phyloP scores from a whole-genome alignment of 805 yeast species.

The Saccharomyces eubayanus region DNA sequence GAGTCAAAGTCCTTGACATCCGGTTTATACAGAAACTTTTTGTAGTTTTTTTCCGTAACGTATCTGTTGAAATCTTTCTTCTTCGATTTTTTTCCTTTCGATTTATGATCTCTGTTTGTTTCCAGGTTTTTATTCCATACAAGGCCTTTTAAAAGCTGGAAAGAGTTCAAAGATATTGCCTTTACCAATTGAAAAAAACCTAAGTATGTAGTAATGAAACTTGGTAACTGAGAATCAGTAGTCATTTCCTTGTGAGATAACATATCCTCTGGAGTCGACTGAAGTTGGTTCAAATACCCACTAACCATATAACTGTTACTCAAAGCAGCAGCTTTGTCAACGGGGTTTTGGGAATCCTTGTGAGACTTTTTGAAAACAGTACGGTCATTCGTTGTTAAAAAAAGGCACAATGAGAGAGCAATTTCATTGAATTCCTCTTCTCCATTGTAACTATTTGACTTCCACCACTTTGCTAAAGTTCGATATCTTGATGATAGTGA shows the following conservation, averaged over 20 bases:
- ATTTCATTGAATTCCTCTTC: neutral
- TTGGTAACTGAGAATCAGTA: neutral
- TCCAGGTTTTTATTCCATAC: neutral
- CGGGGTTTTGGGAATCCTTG: neutral
- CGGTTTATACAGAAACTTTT: constrained; percentile 12
- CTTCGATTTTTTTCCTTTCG: neutral
- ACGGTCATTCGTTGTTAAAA: neutral
- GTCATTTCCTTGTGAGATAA: neutral
- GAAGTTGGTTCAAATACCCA: constrained; percentile 17
- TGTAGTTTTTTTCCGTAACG: constrained; percentile 24
- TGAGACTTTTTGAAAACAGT: neutral
- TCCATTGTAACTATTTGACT: neutral
- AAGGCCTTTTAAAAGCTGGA: neutral
- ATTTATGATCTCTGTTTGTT: neutral
- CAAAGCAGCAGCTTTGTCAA: neutral
- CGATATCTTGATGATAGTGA: neutral
- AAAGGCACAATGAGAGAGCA: neutral
- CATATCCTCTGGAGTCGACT: constrained; percentile 13
- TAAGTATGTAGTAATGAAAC: constrained; percentile 6
- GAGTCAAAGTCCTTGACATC: constrained; percentile 6
- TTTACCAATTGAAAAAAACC: constrained; percentile 9
- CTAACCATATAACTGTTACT: constrained; percentile 12
- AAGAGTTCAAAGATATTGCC: constrained; percentile 7
- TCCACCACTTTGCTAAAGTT: neutral
- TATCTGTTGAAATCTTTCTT: constrained; percentile 9